These are phyloP conservation scores for Penicillium nordicum DNA, from an alignment of 2,329 filamentous ascomycete species.

Conservation along the genomic window DNA sequence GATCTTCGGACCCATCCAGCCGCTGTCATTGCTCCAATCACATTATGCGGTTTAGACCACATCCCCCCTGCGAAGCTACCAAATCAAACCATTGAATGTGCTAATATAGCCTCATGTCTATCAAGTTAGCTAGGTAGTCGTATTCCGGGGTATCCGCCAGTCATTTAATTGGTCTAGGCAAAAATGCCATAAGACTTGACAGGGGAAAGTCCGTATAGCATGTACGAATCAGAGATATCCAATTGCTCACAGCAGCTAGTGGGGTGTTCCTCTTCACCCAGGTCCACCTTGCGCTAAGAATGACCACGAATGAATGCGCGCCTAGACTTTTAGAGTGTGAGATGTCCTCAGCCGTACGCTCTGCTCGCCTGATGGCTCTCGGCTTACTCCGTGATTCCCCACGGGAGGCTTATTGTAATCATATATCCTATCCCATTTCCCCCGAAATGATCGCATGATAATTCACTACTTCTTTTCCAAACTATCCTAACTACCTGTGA, in stretches of 20 bases:
- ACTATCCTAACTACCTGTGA: background rate
- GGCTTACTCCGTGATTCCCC: constrained; percentile 13
- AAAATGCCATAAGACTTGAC: background rate
- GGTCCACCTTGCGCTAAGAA: constrained; percentile 3
- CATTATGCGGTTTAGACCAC: background rate
- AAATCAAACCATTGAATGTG: background rate
- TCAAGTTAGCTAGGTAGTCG: background rate
- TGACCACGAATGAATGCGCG: background rate
- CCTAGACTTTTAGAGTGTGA: background rate
- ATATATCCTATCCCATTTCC: constrained; percentile 8
- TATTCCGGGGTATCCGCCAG: background rate
- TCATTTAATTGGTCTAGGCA: background rate
- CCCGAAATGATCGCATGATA: constrained; percentile 10
- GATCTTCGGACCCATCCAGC: background rate
- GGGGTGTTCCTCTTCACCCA: constrained; percentile 13
- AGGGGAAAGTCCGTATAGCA: constrained; percentile 6
- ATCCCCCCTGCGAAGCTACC: background rate
- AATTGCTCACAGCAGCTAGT: constrained; percentile 10
- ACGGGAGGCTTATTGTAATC: constrained; percentile 18
- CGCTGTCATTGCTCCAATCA: constrained; percentile 6
- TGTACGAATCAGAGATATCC: constrained; percentile 11
- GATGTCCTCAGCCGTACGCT: constrained; percentile 8
- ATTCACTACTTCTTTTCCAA: constrained; percentile 1
- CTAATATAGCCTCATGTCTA: background rate
- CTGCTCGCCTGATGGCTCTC: constrained; percentile 11